Conservation (phyloP, 345 rosid species). For the Camelina neglecta region DNA sequence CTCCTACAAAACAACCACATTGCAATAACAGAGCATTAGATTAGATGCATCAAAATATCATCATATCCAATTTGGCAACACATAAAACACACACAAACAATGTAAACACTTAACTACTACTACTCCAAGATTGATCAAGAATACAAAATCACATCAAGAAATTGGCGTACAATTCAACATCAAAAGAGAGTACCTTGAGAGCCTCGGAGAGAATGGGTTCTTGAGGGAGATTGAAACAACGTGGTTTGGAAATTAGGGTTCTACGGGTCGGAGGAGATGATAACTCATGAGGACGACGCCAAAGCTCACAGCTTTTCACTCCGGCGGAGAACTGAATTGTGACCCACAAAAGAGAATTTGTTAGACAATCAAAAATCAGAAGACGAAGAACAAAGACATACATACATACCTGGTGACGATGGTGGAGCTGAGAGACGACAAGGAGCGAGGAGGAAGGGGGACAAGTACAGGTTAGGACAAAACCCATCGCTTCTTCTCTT, state of each 20-base stretch:
- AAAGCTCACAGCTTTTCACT: constrained; percentile 13
- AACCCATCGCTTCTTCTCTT: constrained; percentile 35
- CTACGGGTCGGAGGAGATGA: constrained; percentile 26
- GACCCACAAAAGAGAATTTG: constrained; percentile 8
- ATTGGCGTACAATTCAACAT: background rate
- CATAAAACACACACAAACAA: background rate
- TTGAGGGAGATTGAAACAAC: constrained; percentile 48
- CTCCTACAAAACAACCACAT: constrained; percentile 39
- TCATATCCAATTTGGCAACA: background rate
- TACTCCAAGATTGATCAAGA: constrained; percentile 2
- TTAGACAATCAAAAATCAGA: background rate
- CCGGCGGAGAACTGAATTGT: constrained; percentile 37
- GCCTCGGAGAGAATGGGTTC: constrained; percentile 49
- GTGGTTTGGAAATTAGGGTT: constrained; percentile 34
- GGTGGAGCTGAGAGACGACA: constrained; percentile 32
- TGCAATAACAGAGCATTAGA: background rate
- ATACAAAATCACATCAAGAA: constrained; percentile 4
- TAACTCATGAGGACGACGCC: background rate
- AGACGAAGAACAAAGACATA: background rate
- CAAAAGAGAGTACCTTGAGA: constrained; percentile 35
- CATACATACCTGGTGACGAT: constrained; percentile 20
- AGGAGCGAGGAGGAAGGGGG: constrained; percentile 10
- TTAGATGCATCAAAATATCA: constrained; percentile 3
- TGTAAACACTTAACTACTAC: background rate
- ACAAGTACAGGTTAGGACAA: constrained; percentile 25